Conservation (phyloP, 2,329 filamentous ascomycete genomes). For the Penicillium sp. region DNA sequence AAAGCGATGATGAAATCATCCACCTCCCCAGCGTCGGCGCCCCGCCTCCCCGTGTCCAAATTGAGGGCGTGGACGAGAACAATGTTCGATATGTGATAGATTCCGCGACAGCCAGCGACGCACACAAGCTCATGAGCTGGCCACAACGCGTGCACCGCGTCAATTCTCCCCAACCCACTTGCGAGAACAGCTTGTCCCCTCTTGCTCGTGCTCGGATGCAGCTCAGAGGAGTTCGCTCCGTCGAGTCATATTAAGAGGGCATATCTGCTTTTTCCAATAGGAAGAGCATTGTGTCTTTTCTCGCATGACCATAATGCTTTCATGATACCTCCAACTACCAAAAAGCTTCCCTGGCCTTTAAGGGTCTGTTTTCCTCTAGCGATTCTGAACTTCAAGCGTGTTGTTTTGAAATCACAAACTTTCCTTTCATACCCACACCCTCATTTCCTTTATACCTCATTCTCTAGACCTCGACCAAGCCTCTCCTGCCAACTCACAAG, state of each 20-base stretch:
- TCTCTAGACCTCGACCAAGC: not conserved
- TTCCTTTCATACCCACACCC: conserved; percentile 2
- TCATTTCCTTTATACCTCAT: not conserved
- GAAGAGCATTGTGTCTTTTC: not conserved
- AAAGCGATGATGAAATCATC: conserved; percentile 41
- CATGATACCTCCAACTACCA: conserved; percentile 20
- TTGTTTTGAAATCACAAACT: conserved; percentile 1
- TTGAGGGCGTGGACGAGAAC: conserved; percentile 40
- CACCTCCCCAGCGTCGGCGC: conserved; percentile 35
- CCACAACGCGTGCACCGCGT: conserved; percentile 24
- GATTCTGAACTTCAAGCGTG: conserved; percentile 10
- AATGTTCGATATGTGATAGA: conserved; percentile 39
- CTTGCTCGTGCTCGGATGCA: conserved; percentile 26
- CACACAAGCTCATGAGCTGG: conserved; percentile 39
- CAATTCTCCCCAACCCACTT: conserved; percentile 11
- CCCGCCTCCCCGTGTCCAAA: conserved; percentile 30
- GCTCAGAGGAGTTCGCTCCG: conserved; percentile 27
- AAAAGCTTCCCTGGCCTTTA: conserved; percentile 12
- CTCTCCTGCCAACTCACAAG: not conserved
- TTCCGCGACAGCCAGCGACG: conserved; percentile 28
- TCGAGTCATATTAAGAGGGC: conserved; percentile 29
- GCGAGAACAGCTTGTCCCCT: conserved; percentile 21
- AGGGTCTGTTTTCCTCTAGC: conserved; percentile 11
- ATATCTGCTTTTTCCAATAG: not conserved
- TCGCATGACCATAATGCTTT: conserved; percentile 24